A percentile compares a stretch with the other conserved stretches of the same genome.
Conservation (phyloP, 768 basidiomycete species). For the Sporobolomyces phaffii region DNA sequence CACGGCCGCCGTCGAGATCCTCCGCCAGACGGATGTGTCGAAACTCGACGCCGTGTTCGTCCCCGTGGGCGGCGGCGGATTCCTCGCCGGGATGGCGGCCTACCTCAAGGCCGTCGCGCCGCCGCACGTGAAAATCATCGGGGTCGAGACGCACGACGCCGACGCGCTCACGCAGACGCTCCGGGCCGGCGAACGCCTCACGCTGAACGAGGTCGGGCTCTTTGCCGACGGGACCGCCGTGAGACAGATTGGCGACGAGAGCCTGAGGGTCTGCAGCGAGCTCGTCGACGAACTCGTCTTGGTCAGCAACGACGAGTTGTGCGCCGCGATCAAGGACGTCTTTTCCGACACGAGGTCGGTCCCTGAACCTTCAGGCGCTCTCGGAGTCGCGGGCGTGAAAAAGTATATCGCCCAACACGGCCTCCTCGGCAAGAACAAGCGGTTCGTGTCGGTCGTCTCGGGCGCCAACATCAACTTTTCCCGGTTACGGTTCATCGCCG, state of each 20-base stretch:
- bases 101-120: slow-evolving; percentile 89
- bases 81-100: slow-evolving; percentile 80
- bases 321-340: slow-evolving; percentile 97
- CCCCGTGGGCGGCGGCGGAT: slow-evolving; percentile 88
- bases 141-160: slow-evolving; percentile 90
- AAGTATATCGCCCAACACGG: slow-evolving; percentile 73
- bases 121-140: slow-evolving; percentile 71
- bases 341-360: slow-evolving; percentile 97
- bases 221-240: slow-evolving; percentile 98
- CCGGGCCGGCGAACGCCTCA: slow-evolving; percentile 70
- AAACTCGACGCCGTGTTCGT: slow-evolving; percentile 77
- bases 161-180: slow-evolving; percentile 88
- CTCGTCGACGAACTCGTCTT: slow-evolving; percentile 74
- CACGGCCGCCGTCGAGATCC: slow-evolving; percentile 86
- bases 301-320: slow-evolving; percentile 91
- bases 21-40: slow-evolving; percentile 73
- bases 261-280: slow-evolving; percentile 83
- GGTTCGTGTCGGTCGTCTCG: slow-evolving; percentile 83
- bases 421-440: slow-evolving; percentile 73
- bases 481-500: slow-evolving; percentile 91
- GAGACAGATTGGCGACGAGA: slow-evolving; percentile 87
- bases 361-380: slow-evolving; percentile 91
- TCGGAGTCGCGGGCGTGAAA: slow-evolving; percentile 86
- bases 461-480: slow-evolving; percentile 99
- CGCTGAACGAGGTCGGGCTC: slow-evolving; percentile 81